Evolutionary conservation across 805 yeast genomes (phyloP).

Genomic region (Lachancea sp.): DNA sequence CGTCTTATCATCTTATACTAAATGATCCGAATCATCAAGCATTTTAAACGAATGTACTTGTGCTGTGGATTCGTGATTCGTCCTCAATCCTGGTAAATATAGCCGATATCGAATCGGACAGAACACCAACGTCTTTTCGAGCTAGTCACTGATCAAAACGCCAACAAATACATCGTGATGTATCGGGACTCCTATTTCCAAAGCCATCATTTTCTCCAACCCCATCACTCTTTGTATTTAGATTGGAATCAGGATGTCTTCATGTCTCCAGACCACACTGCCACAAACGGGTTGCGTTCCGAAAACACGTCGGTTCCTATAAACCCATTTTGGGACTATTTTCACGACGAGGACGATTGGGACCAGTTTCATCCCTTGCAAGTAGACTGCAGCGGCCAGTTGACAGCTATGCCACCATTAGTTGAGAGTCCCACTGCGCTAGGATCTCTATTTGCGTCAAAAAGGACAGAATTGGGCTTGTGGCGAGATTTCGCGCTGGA

Average conservation of each 20-base stretch:
- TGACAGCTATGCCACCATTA: constrained; percentile 10
- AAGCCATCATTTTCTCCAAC: constrained; percentile 18
- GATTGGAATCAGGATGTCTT: constrained; percentile 29
- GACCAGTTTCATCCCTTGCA: constrained; percentile 20
- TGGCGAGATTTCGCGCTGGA: constrained; percentile 3
- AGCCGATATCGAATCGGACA: too few species aligned
- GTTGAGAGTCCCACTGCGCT: constrained; percentile 4
- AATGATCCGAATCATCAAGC: too few species aligned
- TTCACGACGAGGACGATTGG: constrained; percentile 31
- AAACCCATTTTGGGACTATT: constrained; percentile 28
- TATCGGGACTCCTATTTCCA: constrained; percentile 29
- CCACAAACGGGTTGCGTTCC: constrained; percentile 8
- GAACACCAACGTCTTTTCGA: too few species aligned
- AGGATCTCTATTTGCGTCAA: constrained; percentile 7
- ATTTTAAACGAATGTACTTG: too few species aligned
- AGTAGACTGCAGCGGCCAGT: constrained; percentile 24
- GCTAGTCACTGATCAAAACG: too few species aligned
- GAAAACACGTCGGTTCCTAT: constrained; percentile 10
- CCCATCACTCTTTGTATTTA: constrained; percentile 23
- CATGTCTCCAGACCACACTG: constrained; percentile 26
- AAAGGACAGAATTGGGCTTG: constrained; percentile 3
- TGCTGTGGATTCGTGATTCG: too few species aligned
- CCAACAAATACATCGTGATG: background rate
- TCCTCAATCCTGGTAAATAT: too few species aligned
- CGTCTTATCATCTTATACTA: too few species aligned